Base-by-base conservation (phyloP, 441 rosid genomes). In the Mallotus repandus region DNA sequence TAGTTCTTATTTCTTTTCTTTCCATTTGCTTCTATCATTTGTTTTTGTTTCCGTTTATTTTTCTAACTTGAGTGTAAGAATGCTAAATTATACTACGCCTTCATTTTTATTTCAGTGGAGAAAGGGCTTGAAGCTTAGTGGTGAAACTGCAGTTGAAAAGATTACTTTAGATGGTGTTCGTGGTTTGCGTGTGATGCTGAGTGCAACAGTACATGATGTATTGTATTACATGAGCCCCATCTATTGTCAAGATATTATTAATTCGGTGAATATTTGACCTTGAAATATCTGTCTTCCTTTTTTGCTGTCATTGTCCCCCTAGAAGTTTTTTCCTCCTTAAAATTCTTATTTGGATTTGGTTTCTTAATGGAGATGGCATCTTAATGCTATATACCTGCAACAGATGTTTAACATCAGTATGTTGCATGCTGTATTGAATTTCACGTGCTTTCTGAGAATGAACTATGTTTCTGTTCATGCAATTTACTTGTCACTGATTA, bases 191-290 rank as follows among this genome's bases (percentile, higher is more conserved):
- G 87, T 87, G 75, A 90, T 79, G 87, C 85, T 96, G 81, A 87
- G 98, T 77, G 98, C 98, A 69, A 96, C 99, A 69, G 98, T 86
- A 75, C 99, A 96, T 77, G 99, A 96, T 84, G 99, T 96, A 68
- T 81, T 96, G 68, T 94, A 96, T 81, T 94, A 96, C 84, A 91
- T 96, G 99, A 96, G 98, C 83, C 98, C 99, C 75, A 88, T 96
- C 74, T 94, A 96, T 67, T 92, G 98, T 77, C 99, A 96, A 83
- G 95, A 91, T 80, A 94, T 94, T 65, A 89, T 92, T 69, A 83
- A 94, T 79, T 92, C 99, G 90, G 99, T 96, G 73, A 61, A 68
- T 63, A 69, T 63, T 68, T 61, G 18, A 59, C 70, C 50, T 63
- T 58, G 8, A 21, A 46, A 21, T 45, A 70, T 77, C 57, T 65